Percentiles rank a stretch among this genome's conserved stretches.
Evolutionary conservation across 208 protist species (phyloP).

Genomic region (Acanthamoeba castellanii): DNA sequence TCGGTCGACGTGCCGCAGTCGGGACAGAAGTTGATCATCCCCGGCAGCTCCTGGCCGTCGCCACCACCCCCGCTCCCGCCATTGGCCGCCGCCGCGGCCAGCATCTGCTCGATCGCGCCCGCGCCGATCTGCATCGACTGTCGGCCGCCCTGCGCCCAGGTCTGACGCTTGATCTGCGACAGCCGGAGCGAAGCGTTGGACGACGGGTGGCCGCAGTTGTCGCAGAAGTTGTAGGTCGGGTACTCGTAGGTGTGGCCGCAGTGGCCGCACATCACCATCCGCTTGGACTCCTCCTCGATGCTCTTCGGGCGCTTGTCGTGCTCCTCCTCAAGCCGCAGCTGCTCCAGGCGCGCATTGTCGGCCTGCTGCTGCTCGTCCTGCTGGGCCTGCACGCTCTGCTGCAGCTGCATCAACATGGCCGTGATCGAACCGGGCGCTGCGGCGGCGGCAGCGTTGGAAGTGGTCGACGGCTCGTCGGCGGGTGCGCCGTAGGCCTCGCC

Average conservation of each 20-base stretch:
- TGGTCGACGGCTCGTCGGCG: neutral
- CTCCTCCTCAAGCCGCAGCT: neutral
- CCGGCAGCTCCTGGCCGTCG: neutral
- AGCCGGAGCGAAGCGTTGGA: neutral
- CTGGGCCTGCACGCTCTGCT: neutral
- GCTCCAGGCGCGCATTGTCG: neutral
- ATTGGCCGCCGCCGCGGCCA: neutral
- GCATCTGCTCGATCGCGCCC: neutral
- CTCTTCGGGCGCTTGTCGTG: neutral
- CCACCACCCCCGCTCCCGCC: neutral
- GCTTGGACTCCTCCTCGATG: neutral
- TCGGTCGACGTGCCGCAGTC: neutral
- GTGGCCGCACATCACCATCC: neutral
- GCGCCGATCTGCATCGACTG: neutral
- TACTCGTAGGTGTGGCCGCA: slow-evolving; percentile 24
- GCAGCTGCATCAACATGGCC: neutral
- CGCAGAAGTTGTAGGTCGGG: slow-evolving; percentile 10
- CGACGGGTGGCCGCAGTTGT: slow-evolving; percentile 25
- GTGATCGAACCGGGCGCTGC: neutral
- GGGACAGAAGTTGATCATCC: neutral
- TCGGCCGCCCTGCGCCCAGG: neutral
- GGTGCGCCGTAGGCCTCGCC: neutral
- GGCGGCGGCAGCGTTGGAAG: neutral
- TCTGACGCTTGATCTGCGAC: neutral
- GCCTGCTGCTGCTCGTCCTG: neutral